Base-by-base conservation (phyloP, 192 early-diverging fungal species). In the Coemansia pectinata region DNA sequence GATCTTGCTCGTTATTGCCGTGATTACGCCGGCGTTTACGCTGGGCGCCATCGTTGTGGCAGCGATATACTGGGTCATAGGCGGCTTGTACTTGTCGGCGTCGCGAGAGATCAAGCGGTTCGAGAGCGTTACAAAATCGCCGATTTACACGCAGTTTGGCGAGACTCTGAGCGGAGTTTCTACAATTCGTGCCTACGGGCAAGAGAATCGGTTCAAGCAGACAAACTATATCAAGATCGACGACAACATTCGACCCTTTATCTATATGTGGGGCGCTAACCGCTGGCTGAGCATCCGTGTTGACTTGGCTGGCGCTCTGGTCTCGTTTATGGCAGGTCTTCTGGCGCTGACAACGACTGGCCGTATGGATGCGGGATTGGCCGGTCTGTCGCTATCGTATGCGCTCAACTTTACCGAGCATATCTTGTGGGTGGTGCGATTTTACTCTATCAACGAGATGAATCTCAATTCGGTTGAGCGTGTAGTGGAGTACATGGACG, bases 341-440 rank as follows among this genome's bases (percentile, higher is more conserved):
- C 85, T 96, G 73, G 87, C 93, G 1, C 92, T 98, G 70, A 87
- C 90, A 17, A 89, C 92, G 0, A 88, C 90, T 10, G 87, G 87
- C n/a, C 69, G 29, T 15, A 80, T 88, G 40, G 89, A 93, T 72
- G 89, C 92, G 8, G 92, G 92, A 9, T 72, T 90, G 61, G 89
- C 90, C 12, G 91, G 89, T 10, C 61, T 91, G 48, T 77, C 87
- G 23, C 83, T 92, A 5, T 87, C 87, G 4, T 94, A 93, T 66
- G 83, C 93, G 15, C 74, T 91, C 0, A 83, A 85, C 23, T 87
- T 94, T 45, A 94, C 95, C 3, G 89, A 94, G 70, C 89, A 92
- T 36, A 70, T 97, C 38, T 93, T 93, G 73, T 95, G 92, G 95
- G 88, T 91, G 78, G 89, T 97, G 10, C 87, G 95, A 15, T 89